phyloP scores from a whole-genome alignment of 2,329 filamentous ascomycete species.

The Chaetomium globosum region DNA sequence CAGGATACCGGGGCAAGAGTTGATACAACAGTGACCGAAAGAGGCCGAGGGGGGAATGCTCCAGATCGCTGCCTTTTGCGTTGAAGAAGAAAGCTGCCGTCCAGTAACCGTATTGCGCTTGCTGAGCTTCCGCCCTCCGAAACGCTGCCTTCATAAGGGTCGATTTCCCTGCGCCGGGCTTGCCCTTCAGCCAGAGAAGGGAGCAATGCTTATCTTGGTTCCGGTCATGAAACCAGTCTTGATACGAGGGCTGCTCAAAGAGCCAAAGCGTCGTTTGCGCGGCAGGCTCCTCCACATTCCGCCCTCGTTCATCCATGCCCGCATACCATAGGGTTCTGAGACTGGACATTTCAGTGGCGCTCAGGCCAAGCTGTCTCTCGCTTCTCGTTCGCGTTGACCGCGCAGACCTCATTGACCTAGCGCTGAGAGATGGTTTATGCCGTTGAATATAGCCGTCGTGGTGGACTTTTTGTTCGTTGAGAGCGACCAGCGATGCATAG shows the following conservation, averaged over 20 bases:
- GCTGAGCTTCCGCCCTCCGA: neutral
- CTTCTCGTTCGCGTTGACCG: neutral
- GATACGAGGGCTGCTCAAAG: neutral
- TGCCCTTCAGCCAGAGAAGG: neutral
- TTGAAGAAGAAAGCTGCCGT: neutral
- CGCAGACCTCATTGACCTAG: neutral
- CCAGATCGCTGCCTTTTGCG: neutral
- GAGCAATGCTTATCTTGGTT: neutral
- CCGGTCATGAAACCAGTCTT: neutral
- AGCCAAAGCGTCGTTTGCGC: neutral
- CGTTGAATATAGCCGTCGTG: neutral
- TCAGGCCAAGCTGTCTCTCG: neutral
- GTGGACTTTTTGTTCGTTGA: neutral
- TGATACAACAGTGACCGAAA: neutral
- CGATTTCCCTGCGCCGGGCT: constrained; percentile 3
- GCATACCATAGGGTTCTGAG: neutral
- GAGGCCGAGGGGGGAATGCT: neutral
- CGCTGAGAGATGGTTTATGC: neutral
- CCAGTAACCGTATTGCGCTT: neutral
- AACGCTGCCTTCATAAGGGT: neutral
- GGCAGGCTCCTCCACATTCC: neutral
- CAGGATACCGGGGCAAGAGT: neutral
- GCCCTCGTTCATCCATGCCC: neutral
- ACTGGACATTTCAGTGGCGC: neutral
- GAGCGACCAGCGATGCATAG: neutral